Base-by-base conservation (phyloP, 2,329 filamentous ascomycete genomes). In the Dryadomyces sulphureus region DNA sequence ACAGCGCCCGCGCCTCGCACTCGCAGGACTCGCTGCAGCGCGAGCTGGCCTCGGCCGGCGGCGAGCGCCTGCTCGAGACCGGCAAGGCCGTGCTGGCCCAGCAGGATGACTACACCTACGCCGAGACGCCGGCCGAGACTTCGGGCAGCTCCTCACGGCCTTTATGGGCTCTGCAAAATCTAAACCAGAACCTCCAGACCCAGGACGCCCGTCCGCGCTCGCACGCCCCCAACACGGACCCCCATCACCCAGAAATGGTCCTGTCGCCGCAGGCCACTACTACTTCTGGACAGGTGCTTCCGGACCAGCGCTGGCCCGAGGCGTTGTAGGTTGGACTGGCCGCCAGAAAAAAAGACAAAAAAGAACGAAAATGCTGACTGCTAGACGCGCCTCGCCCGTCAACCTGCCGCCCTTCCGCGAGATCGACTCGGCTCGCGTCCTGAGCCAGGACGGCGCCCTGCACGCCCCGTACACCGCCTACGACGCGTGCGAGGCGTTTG, bases 221-320 rank as follows among this genome's bases (percentile, higher is more conserved):
- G 22, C 22, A 38, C 16, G 19, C 27, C n/a, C 20, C 27, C 11
- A 45, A 30, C 22, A 24, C 35, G 5, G n/a, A 32, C 12, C 22
- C 35, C 35, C 24, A 19, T 22, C 39, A 47, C 19, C 38, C 30
- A 5, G 45, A 46, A 21, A 46, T 46, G 25, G 35, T 46, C 9
- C 19, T 46, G 24, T 41, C 30, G n/a, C 45, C 41, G 7, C 30
- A 20, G 41, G 22, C 34, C 4, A n/a, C 32, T 41, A 42, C 41
- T 19, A 45, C 43, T 38, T 41, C 30, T 42, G 39, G 45, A 24
- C 48, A 53, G 9, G 45, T 45, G 34, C 41, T 46, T 47, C 48
- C 51, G 44, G 51, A 48, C 49, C 49, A 45, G 49, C 11, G 47
- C 27, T 53, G 51, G 49, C 47, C 51, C 47, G 46, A 50, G 24